These are phyloP conservation scores for Globisporangium radiosum DNA, from an alignment of 352 stramenopile genomes.

Conservation along the genomic window DNA sequence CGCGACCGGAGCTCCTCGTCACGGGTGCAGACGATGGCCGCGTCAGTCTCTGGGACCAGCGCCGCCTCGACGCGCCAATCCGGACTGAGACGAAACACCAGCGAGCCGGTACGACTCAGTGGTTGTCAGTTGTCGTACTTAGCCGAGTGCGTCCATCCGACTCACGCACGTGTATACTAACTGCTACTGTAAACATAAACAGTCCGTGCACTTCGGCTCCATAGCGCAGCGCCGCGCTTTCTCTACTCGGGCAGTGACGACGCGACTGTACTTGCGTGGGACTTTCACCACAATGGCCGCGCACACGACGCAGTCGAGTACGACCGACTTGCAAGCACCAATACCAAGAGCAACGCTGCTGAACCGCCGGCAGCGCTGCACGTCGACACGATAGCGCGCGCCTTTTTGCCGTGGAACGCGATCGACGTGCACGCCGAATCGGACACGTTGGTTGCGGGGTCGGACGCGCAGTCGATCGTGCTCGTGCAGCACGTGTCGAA, in stretches of 20 bases:
- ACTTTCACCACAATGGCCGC: slow-evolving; percentile 56
- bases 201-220: slow-evolving; percentile 67
- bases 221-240: slow-evolving; percentile 50
- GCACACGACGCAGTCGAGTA: slow-evolving; percentile 54
- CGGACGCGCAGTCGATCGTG: slow-evolving; percentile 67
- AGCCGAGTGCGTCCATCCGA: too few relatives aligned
- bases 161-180: too few relatives aligned
- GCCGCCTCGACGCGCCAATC: slow-evolving; percentile 56
- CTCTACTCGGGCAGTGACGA: slow-evolving; percentile 67
- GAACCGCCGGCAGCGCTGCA: slow-evolving; percentile 17
- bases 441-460: slow-evolving; percentile 67
- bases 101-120: slow-evolving; percentile 28
- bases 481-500: slow-evolving; percentile 60
- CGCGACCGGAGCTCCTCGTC: slow-evolving; percentile 67
- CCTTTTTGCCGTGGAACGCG: slow-evolving; percentile 56
- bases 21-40: slow-evolving; percentile 62
- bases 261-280: slow-evolving; percentile 54
- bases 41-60: slow-evolving; percentile 70
- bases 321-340: slow-evolving; percentile 21
- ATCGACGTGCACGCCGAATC: slow-evolving; percentile 65
- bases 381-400: slow-evolving; percentile 29
- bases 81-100: slow-evolving; percentile 61
- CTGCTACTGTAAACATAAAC: too few relatives aligned
- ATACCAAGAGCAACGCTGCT: slow-evolving; percentile 4
- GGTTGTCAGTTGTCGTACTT: not conserved